These are phyloP conservation scores for Trametes sp. DNA, from an alignment of 1,284 basidiomycete species.

Conservation along the genomic window DNA sequence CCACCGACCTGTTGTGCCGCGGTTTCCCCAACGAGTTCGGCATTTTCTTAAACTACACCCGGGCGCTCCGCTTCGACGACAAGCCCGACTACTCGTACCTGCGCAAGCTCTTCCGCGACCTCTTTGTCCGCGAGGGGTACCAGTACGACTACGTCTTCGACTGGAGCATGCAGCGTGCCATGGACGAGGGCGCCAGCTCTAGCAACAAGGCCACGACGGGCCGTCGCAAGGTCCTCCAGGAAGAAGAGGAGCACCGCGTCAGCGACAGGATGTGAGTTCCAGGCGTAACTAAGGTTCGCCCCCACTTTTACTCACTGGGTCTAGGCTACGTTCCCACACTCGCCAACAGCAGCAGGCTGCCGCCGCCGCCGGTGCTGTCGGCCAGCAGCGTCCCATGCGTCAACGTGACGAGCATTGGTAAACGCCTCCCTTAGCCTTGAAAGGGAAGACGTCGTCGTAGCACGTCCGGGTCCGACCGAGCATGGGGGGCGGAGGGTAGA, in stretches of 20 bases:
- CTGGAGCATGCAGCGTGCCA: constrained; percentile 89
- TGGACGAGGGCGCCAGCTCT: constrained; percentile 67
- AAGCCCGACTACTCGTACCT: constrained; percentile 98
- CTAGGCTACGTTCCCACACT: constrained; percentile 84
- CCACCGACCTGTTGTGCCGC: constrained; percentile 94
- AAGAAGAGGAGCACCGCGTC: constrained; percentile 77
- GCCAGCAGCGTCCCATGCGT: constrained; percentile 65
- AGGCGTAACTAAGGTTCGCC: constrained; percentile 35
- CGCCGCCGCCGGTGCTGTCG: constrained; percentile 61
- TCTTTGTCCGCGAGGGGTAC: constrained; percentile 96
- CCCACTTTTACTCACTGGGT: constrained; percentile 33
- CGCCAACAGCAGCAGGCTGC: constrained; percentile 73
- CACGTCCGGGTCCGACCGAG: constrained; percentile 68
- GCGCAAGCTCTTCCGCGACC: constrained; percentile 96
- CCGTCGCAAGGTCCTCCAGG: constrained; percentile 79
- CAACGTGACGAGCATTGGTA: constrained; percentile 80
- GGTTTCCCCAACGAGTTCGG: constrained; percentile 98
- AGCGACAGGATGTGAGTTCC: constrained; percentile 80
- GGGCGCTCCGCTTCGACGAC: constrained; percentile 96
- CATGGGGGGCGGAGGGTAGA: constrained; percentile 66
- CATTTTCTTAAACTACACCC: constrained; percentile 97
- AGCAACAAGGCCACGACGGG: constrained; percentile 66
- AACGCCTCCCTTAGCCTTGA: constrained; percentile 43
- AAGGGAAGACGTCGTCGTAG: constrained; percentile 39
- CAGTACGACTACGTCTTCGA: constrained; percentile 99